A percentile compares a stretch with the other conserved stretches of the same genome.
Evolutionary conservation across 2,329 filamentous ascomycete species (phyloP).

Genomic region (Alternaria arborescens): DNA sequence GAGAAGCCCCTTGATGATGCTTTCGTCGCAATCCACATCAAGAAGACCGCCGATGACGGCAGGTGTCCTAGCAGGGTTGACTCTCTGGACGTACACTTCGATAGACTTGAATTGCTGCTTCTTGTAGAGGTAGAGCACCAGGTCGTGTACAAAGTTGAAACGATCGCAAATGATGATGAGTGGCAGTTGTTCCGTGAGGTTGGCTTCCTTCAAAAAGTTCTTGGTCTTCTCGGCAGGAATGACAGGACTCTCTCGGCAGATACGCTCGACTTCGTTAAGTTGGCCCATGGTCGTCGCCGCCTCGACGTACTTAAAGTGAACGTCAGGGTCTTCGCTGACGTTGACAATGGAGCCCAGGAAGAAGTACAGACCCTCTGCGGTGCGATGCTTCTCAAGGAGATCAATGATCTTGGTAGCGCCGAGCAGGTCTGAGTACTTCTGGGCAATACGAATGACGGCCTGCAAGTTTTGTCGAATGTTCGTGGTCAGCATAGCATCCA

Average conservation of each 20-base stretch:
- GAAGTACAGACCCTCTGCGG: slow-evolving; percentile 95
- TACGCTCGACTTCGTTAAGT: slow-evolving; percentile 94
- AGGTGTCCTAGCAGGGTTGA: slow-evolving; percentile 90
- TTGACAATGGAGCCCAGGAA: slow-evolving; percentile 99
- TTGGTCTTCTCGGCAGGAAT: slow-evolving; percentile 94
- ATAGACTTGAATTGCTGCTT: slow-evolving; percentile 99
- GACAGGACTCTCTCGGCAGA: slow-evolving; percentile 82
- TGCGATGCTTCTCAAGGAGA: slow-evolving; percentile 97
- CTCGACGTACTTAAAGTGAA: slow-evolving; percentile 99
- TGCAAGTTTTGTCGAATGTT: slow-evolving; percentile 98
- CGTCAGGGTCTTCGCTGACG: slow-evolving; percentile 91
- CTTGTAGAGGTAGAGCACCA: slow-evolving; percentile 97
- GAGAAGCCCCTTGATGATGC: slow-evolving; percentile 91
- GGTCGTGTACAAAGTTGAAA: slow-evolving; percentile 98
- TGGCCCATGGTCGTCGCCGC: slow-evolving; percentile 93
- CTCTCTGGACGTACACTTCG: slow-evolving; percentile 95
- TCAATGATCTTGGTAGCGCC: slow-evolving; percentile 89
- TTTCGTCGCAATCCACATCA: slow-evolving; percentile 97
- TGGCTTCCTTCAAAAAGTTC: slow-evolving; percentile 98
- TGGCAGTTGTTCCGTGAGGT: slow-evolving; percentile 88
- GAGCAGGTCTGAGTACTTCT: slow-evolving; percentile 96
- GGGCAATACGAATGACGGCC: slow-evolving; percentile 92
- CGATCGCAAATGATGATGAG: slow-evolving; percentile 98
- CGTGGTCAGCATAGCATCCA: slow-evolving; percentile 94
- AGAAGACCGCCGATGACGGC: slow-evolving; percentile 92